Evolutionary conservation across 768 basidiomycete species (phyloP).

Genomic region (Collybia sp.): DNA sequence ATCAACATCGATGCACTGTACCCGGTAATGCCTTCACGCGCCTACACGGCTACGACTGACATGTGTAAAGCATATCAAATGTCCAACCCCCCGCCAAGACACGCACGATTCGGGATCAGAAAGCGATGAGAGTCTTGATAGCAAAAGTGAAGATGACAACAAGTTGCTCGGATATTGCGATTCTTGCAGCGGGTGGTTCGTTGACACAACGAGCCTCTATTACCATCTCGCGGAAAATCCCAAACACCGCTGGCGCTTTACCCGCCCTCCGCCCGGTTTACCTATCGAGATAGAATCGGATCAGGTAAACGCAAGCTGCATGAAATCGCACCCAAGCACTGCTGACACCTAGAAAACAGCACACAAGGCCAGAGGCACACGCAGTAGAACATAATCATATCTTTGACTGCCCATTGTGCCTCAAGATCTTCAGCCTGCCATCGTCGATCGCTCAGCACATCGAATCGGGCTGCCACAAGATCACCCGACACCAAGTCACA

Average conservation of each 20-base stretch:
- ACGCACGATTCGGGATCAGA: background rate
- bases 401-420: conserved; percentile 34
- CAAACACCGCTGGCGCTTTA: conserved; percentile 28
- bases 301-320: conserved; percentile 10
- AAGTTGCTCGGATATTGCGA: conserved; percentile 13
- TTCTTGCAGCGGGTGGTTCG: conserved; percentile 18
- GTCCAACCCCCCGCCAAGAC: background rate
- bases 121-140: background rate
- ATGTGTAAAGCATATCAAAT: background rate
- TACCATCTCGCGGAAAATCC: conserved; percentile 15
- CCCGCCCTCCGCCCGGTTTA: conserved; percentile 25
- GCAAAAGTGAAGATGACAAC: background rate
- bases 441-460: conserved; percentile 34
- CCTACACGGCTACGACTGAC: background rate
- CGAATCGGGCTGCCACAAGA: conserved; percentile 33
- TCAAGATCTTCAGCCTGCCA: conserved; percentile 23
- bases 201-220: conserved; percentile 9
- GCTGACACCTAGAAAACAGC: conserved; percentile 9
- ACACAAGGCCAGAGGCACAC: conserved; percentile 22
- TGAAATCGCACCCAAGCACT: background rate
- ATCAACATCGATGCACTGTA: background rate
- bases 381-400: conserved; percentile 10
- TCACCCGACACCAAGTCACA: conserved; percentile 33
- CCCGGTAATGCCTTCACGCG: background rate
- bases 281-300: conserved; percentile 9